Evolutionary conservation across 345 rosid genomes (phyloP), one percentile per base, ranked within the genome.

Genomic region (Ailanthus altissimus): DNA sequence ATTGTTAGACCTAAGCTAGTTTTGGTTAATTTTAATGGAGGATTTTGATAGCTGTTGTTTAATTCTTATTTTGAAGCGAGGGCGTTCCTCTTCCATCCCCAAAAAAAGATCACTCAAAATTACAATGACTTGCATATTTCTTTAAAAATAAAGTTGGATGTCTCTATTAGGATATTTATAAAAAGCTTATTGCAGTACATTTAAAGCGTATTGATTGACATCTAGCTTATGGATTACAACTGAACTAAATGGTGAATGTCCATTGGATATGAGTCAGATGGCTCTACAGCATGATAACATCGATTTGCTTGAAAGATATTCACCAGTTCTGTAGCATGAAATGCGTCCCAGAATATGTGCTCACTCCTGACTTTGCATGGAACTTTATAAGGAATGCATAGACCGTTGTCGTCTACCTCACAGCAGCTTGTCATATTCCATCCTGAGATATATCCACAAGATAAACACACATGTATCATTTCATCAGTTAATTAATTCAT

Each of bases 301-400:
- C 71, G 58, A 64, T 46, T 66, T 8, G 84, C 86, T 1, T 63
- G 38, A 9, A 74, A 0, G 0, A 5, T 3, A 49, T 89, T 82
- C 6, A 63, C 72, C 25, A 78, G 78, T 50, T 86, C 88, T 0
- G 90, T 75, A 3, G 88, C 86, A 77, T 88, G 90, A 54, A 86
- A 86, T 3, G 83, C 79, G 62, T 88, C 93, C 79, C 83, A 88
- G 60, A 88, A 89, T 26, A 77, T 2, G 28, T 54, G 60, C 2
- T 10, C 4, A 8, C 11, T 32, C 63, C 90, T 83, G 20, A 82
- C 16, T 8, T 3, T 18, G 49, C 90, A 86, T 11, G 88, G 81
- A 53, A 47, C 67, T 32, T 74, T 72, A 38, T 56, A 45, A 0
- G 84, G 82, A 23, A 80, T 28, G 73, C 87, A 89, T 16, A 76